phyloP scores from a whole-genome alignment of 1,139 yeast genomes.

The Candida sp. region DNA sequence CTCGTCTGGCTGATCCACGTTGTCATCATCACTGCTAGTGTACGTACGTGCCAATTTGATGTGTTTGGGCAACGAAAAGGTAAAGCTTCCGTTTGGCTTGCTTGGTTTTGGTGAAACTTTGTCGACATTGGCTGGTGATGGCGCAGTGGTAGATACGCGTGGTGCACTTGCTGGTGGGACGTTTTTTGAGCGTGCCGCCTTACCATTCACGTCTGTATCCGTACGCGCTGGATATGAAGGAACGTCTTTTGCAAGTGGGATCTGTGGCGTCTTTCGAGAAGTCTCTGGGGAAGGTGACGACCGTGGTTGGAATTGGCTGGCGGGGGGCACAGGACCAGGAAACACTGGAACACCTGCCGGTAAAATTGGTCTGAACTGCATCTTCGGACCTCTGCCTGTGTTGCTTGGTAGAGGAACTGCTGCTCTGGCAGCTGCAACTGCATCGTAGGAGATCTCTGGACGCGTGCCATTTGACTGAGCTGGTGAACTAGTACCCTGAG shows the following conservation, averaged over 20 bases:
- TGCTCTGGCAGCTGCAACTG: background rate
- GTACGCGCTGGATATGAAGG: too few species aligned
- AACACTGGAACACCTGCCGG: background rate
- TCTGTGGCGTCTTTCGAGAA: too few species aligned
- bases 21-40: background rate
- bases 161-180: too few species aligned
- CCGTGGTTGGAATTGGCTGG: background rate
- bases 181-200: too few species aligned
- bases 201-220: too few species aligned
- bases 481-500: background rate
- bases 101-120: background rate
- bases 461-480: background rate
- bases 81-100: background rate
- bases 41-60: background rate
- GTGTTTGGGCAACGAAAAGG: slow-evolving; percentile 1
- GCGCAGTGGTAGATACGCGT: too few species aligned
- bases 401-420: background rate
- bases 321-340: background rate
- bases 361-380: background rate
- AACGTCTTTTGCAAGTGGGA: too few species aligned
- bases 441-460: background rate
- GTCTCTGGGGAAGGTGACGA: background rate
- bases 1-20: background rate
- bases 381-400: too few species aligned
- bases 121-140: too few species aligned